Evolutionary conservation across 2,329 filamentous ascomycete genomes (phyloP), one percentile per base, ranked within the genome.

Genomic region (Aspergillus tubingensis): DNA sequence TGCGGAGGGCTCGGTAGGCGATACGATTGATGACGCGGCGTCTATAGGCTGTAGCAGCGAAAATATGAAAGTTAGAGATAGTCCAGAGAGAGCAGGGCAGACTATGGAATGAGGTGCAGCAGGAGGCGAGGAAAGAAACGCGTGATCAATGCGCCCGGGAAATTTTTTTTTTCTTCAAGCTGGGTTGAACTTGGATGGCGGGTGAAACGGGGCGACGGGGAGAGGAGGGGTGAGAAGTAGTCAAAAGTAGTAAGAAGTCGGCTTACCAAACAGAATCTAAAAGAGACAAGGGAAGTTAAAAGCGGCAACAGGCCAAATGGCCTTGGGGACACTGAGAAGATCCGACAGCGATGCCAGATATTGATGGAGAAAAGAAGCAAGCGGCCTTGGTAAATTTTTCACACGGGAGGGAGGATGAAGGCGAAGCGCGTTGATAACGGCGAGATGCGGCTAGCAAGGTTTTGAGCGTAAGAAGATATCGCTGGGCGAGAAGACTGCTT

Each of bases 1-100:
- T 70, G 68, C 67, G 70, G 63, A 69, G 69, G 59, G 64, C 62
- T 72, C 65, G 67, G 62, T 64, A 58, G 32, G 65, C 60, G 63
- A 65, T 68, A 69, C 63, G 65, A 67, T 66, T 67, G 66, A 71
- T 73, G 67, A 73, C 69, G 69, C 70, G 70, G 70, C 64, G 67
- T 62, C 65, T 74, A 74, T 72, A 58, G 64, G 65, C 73, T 75
- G 60, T 64, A 57, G 67, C 58, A 59, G 54, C 47, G 32, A 36
- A 36, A 38, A 50, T 39, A n/a, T 58, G 48, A 54, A 43, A 38
- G 41, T 66, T 58, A 62, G 59, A 56, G 56, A 69, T 17, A 43
- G 62, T 56, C 38, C 49, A 62, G 32, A 53, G 59, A 63, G 57
- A 25, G 49, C 49, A 23, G 54, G 36, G 44, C 15, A 44, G 48